Evolutionary conservation across 106 monocot species (phyloP).

Genomic region (Iris macrosiphon): DNA sequence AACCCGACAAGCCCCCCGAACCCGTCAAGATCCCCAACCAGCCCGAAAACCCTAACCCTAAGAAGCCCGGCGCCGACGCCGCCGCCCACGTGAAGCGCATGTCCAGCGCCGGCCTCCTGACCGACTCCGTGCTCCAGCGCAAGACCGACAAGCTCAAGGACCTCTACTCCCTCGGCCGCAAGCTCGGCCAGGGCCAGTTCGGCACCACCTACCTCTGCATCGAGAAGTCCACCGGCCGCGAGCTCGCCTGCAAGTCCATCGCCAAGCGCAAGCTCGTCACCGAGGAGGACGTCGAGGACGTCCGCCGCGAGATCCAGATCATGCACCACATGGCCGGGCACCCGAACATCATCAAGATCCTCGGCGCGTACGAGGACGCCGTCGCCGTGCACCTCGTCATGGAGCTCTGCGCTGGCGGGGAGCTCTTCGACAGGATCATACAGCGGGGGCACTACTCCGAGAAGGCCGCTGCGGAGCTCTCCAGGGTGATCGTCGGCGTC

Average conservation of each 20-base stretch:
- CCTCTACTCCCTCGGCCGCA: slow-evolving; percentile 37
- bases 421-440: slow-evolving; percentile 49
- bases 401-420: slow-evolving; percentile 57
- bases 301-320: slow-evolving; percentile 49
- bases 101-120: slow-evolving; percentile 27
- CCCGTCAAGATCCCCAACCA: slow-evolving; percentile 21
- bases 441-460: slow-evolving; percentile 53
- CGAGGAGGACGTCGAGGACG: slow-evolving; percentile 55
- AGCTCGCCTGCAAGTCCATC: slow-evolving; percentile 58
- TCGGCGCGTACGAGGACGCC: slow-evolving; percentile 47
- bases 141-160: slow-evolving; percentile 41
- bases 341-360: slow-evolving; percentile 39
- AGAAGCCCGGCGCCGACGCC: neutral
- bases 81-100: slow-evolving; percentile 17
- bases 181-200: slow-evolving; percentile 57
- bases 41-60: neutral
- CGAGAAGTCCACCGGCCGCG: slow-evolving; percentile 39
- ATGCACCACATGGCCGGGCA: slow-evolving; percentile 52
- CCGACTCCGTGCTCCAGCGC: slow-evolving; percentile 36
- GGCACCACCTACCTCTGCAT: slow-evolving; percentile 53
- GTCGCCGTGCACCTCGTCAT: slow-evolving; percentile 62
- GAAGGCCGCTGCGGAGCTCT: slow-evolving; percentile 43
- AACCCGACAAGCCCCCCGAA: slow-evolving; percentile 14
- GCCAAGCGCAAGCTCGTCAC: slow-evolving; percentile 44
- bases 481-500: slow-evolving; percentile 44